These are phyloP conservation scores for Dunaliella salina DNA, from an alignment of 163 green algal species.

Conservation along the genomic window DNA sequence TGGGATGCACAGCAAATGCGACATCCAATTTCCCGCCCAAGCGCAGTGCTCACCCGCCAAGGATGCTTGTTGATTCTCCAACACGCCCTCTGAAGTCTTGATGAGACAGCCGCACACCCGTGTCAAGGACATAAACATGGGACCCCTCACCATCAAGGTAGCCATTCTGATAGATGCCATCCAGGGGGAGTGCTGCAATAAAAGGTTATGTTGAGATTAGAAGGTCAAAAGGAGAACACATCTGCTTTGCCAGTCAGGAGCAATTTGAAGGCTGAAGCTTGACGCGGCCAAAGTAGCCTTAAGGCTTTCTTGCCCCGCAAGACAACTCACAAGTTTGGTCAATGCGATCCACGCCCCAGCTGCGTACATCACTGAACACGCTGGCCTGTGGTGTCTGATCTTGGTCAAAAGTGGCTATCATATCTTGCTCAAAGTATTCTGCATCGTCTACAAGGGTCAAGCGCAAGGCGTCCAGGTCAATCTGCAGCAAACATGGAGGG, in stretches of 20 bases:
- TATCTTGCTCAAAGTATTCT: conserved; percentile 38
- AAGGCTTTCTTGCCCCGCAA: no score
- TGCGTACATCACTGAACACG: neutral
- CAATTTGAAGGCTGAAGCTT: no score
- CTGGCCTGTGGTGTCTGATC: neutral
- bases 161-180: conserved; percentile 43
- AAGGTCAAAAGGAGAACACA: no score
- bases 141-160: conserved; percentile 43
- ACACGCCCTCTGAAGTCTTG: conserved; percentile 26
- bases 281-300: no score
- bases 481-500: conserved; percentile 4
- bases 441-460: conserved; percentile 19
- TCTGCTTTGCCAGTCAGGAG: no score
- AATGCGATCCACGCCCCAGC: conserved; percentile 60
- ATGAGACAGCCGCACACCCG: conserved; percentile 34
- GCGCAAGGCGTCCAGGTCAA: conserved; percentile 40
- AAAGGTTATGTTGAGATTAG: neutral
- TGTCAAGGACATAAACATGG: conserved; percentile 57
- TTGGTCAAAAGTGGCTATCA: conserved; percentile 15
- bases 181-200: conserved; percentile 37
- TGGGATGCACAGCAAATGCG: no score
- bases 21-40: no score
- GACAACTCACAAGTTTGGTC: conserved; percentile 36
- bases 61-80: conserved; percentile 1
- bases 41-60: conserved; percentile 3